Evolutionary conservation across 2,329 filamentous ascomycete genomes (phyloP).

Genomic region (Chrysosporium keratinophilum): DNA sequence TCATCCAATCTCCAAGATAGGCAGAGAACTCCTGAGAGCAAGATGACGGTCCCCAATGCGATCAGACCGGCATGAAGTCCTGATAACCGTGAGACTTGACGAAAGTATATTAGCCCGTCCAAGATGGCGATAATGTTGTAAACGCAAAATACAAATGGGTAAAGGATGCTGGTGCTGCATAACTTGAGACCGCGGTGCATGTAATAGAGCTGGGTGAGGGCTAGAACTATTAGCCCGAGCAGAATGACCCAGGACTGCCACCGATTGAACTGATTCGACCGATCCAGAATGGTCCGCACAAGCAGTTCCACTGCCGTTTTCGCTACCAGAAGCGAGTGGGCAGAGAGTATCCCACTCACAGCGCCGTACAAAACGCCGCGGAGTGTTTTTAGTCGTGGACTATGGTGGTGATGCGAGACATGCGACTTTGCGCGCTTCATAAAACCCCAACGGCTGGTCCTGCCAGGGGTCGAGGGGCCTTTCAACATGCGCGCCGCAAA

Average conservation of each 20-base stretch:
- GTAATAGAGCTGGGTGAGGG: slow-evolving; percentile 87
- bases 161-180: slow-evolving; percentile 88
- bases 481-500: slow-evolving; percentile 44
- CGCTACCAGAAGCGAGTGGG: slow-evolving; percentile 82
- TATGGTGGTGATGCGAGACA: slow-evolving; percentile 32
- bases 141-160: slow-evolving; percentile 94
- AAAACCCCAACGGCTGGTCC: slow-evolving; percentile 21
- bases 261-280: slow-evolving; percentile 83
- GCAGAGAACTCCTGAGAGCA: slow-evolving; percentile 78
- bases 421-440: slow-evolving; percentile 22
- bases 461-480: slow-evolving; percentile 26
- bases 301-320: slow-evolving; percentile 95
- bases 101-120: slow-evolving; percentile 94
- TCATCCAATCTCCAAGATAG: slow-evolving; percentile 89
- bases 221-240: slow-evolving; percentile 65
- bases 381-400: slow-evolving; percentile 59
- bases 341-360: slow-evolving; percentile 85
- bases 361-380: slow-evolving; percentile 80
- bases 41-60: slow-evolving; percentile 71
- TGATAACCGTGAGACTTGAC: slow-evolving; percentile 70
- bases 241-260: slow-evolving; percentile 95
- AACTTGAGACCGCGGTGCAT: slow-evolving; percentile 88
- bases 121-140: slow-evolving; percentile 99
- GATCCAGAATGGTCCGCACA: slow-evolving; percentile 73
- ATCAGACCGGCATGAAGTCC: slow-evolving; percentile 62